Evolutionary conservation across 495 filamentous ascomycete genomes (phyloP).

Genomic region (Daldinia caldariorum): DNA sequence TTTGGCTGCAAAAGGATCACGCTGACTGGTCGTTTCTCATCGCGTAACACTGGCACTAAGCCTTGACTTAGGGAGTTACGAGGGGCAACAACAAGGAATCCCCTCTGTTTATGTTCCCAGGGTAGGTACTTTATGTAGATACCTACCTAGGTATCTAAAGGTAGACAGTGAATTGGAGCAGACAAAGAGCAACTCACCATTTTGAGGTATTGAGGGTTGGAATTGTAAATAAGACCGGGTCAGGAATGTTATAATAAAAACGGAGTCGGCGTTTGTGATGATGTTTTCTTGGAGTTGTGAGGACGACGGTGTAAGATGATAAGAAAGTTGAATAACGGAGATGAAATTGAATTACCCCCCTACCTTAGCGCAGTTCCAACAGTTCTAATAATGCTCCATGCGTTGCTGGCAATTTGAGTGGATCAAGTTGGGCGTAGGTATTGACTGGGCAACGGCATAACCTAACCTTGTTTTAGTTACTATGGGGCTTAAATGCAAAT

Average conservation of each 20-base stretch:
- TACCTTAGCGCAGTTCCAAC: constrained; percentile 27
- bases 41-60: constrained; percentile 42
- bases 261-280: constrained; percentile 38
- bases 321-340: constrained; percentile 37
- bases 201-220: constrained; percentile 5
- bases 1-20: constrained; percentile 30
- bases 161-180: constrained; percentile 1
- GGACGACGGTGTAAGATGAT: constrained; percentile 25
- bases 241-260: constrained; percentile 15
- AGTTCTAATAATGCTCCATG: constrained; percentile 9
- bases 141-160: no score
- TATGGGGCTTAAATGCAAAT: neutral
- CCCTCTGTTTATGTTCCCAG: constrained; percentile 32
- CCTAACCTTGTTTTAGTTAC: constrained; percentile 6
- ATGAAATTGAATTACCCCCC: constrained; percentile 38
- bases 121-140: no score
- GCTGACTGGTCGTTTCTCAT: constrained; percentile 39
- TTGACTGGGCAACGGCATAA: constrained; percentile 50
- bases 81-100: constrained; percentile 22
- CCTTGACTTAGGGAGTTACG: constrained; percentile 39
- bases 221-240: constrained; percentile 6
- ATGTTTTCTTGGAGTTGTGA: constrained; percentile 41
- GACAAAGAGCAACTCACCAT: constrained; percentile 36
- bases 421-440: constrained; percentile 44
- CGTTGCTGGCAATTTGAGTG: constrained; percentile 31